phyloP scores from a whole-genome alignment of 176 grass and related monocot genomes.

The Hsuehochloa calcarea region DNA sequence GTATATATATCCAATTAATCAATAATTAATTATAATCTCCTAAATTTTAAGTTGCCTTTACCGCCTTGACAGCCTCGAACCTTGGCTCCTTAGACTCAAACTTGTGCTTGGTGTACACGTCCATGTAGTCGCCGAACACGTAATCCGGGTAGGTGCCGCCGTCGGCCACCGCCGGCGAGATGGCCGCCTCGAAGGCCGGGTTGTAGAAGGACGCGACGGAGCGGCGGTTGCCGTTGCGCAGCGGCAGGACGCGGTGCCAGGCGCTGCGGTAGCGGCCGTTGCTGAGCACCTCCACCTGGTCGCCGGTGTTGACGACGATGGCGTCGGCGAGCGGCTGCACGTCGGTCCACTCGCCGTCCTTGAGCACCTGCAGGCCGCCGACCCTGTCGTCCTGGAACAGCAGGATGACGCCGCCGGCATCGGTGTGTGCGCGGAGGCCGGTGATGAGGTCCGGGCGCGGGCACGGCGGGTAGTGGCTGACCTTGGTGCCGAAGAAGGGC shows the following conservation, averaged over 20 bases:
- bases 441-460: conserved; percentile 56
- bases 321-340: conserved; percentile 52
- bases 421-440: conserved; percentile 65
- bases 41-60: conserved; percentile 5
- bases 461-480: conserved; percentile 77
- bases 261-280: conserved; percentile 61
- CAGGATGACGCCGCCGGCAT: conserved; percentile 66
- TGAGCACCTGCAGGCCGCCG: conserved; percentile 63
- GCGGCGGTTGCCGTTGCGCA: conserved; percentile 56
- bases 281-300: conserved; percentile 75
- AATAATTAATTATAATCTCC: neutral
- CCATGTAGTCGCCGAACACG: conserved; percentile 61
- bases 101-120: conserved; percentile 56
- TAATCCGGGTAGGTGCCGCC: conserved; percentile 34
- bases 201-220: conserved; percentile 72
- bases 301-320: conserved; percentile 70
- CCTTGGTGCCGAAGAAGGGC: conserved; percentile 61
- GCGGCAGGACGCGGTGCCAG: conserved; percentile 65
- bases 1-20: neutral
- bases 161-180: conserved; percentile 28
- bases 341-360: conserved; percentile 57
- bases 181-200: conserved; percentile 31
- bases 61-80: conserved; percentile 44
- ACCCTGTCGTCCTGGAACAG: conserved; percentile 67
- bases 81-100: conserved; percentile 50